A percentile compares a stretch with the other conserved stretches of the same genome.
Conservation (phyloP, 208 protist genomes). For the Trypanosoma platydactyli region DNA sequence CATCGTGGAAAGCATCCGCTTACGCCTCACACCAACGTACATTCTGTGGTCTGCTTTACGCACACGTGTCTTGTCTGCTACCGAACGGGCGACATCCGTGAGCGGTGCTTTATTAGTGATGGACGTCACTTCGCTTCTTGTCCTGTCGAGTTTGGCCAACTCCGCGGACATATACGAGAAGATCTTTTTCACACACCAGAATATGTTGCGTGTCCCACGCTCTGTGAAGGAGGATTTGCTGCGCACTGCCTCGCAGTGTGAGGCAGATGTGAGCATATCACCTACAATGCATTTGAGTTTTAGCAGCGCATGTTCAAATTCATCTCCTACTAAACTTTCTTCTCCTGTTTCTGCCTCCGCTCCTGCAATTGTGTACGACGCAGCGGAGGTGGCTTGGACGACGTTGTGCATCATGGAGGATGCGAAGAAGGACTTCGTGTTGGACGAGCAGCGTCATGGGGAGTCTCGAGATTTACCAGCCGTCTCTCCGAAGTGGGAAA, state of each 20-base stretch:
- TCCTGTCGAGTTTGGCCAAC: conserved; percentile 37
- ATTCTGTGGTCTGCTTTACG: conserved; percentile 38
- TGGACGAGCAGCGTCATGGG: conserved; percentile 61
- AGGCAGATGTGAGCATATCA: conserved; percentile 2
- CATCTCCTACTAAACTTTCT: not conserved
- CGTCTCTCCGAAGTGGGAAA: conserved; percentile 36
- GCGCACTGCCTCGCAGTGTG: not conserved
- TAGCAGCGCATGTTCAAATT: conserved; percentile 16
- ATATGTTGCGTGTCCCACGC: conserved; percentile 78
- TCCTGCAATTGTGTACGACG: not conserved
- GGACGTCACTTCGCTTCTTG: conserved; percentile 62
- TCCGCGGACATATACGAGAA: conserved; percentile 44
- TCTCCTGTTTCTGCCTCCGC: not conserved
- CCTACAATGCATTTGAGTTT: conserved; percentile 11
- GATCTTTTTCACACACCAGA: conserved; percentile 50
- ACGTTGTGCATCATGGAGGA: conserved; percentile 52
- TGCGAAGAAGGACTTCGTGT: conserved; percentile 55
- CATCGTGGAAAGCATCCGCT: conserved; percentile 56
- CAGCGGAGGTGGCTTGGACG: conserved; percentile 46
- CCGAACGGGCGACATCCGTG: conserved; percentile 30
- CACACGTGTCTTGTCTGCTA: conserved; percentile 29
- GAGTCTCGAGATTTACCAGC: conserved; percentile 44
- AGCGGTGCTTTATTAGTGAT: conserved; percentile 53
- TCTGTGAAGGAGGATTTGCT: conserved; percentile 46
- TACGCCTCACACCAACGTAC: conserved; percentile 40